Base-by-base conservation (phyloP, 495 filamentous ascomycete genomes). In the Sordaria brevicollis region DNA sequence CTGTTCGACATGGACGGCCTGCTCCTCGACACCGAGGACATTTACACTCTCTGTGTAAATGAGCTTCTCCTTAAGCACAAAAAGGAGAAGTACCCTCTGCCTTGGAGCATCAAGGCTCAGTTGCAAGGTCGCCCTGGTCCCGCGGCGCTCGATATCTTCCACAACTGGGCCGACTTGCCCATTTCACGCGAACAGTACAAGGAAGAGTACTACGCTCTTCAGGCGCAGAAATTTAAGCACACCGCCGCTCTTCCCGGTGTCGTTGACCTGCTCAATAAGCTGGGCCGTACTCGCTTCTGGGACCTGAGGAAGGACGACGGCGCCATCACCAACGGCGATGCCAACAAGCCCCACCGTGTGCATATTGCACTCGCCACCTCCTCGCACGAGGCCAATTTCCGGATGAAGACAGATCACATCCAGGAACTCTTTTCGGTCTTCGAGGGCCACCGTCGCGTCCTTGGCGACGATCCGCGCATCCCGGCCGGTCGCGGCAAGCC, bases 1-100 rank as follows among this genome's bases (percentile, higher is more conserved):
- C 89, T 99, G 70, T 99, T 99, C 77, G 95, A 99, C 84, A 97
- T 99, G 93, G 95, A 99, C 77, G 95, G 95, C 54, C 89, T 99
- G 34, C 86, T 99, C 21, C 89, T 99, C 72, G 89, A 98, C 80
- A 92, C 92, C 17, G 95, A 99, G 77, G 96, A 99, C 78, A 86
- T 91, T 69, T 98, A 98, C 83, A 95, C 92, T 0, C 77, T 86
- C 31, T 90, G 90, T 79, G 91, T 92, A 34, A 97, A 98, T 79
- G 79, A 87, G 39, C 85, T 98, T 43, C 90, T 99, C 7, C 81
- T 83, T 43, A 86, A 91, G 76, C 90, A 94, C 77, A 86, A 86
- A 70, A 89, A 88, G 38, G 89, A 91, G 8, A 74, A 80, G 21
- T 84, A 97, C 4, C 94, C 95, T 1, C 83, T 99, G 5, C 94